Evolutionary conservation across 331 rosid genomes (phyloP).

Genomic region (Quercus tomentella): DNA sequence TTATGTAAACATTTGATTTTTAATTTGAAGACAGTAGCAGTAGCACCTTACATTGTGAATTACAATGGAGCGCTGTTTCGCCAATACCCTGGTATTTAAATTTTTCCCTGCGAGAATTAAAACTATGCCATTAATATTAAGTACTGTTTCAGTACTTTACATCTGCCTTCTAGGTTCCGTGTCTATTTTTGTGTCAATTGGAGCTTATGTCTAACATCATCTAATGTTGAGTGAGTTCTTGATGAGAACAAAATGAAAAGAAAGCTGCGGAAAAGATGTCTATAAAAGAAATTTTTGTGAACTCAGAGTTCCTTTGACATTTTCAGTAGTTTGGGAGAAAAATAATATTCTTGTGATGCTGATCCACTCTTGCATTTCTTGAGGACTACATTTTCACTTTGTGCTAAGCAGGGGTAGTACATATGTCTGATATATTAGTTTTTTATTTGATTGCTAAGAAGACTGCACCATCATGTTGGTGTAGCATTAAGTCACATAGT

Average conservation of each 20-base stretch:
- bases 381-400: neutral
- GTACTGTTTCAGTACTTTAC: neutral
- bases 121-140: neutral
- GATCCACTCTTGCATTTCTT: neutral
- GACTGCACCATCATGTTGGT: neutral
- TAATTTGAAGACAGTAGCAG: slow-evolving; percentile 71
- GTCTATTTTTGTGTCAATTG: neutral
- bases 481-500: neutral
- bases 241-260: neutral
- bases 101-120: neutral
- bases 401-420: neutral
- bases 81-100: slow-evolving; percentile 83
- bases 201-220: neutral
- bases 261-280: neutral
- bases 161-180: neutral
- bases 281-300: neutral
- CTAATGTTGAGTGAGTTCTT: neutral
- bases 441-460: neutral
- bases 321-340: neutral
- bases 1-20: slow-evolving; percentile 22
- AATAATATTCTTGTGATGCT: neutral
- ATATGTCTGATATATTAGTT: neutral
- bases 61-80: slow-evolving; percentile 95
- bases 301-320: neutral
- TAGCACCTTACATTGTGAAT: slow-evolving; percentile 87